A percentile compares a stretch with the other conserved stretches of the same genome.
phyloP scores from a whole-genome alignment of 2,329 filamentous ascomycete genomes.

The Knufia petricola region DNA sequence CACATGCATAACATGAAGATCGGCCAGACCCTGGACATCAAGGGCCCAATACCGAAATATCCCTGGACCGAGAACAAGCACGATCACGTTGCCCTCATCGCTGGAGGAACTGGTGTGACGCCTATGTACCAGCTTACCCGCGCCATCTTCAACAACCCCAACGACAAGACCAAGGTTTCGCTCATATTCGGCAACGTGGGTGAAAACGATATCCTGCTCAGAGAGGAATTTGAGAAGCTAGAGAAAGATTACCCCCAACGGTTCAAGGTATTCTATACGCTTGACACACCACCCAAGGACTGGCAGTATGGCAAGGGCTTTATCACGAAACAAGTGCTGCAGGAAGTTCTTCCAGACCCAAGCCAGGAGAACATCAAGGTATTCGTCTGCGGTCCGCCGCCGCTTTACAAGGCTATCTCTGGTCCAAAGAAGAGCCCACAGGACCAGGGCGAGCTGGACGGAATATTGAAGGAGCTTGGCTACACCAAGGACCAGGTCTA shows the following conservation, averaged over 20 bases:
- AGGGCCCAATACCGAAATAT: constrained; percentile 94
- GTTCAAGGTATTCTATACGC: constrained; percentile 88
- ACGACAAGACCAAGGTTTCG: constrained; percentile 95
- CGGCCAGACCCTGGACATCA: constrained; percentile 77
- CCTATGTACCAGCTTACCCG: constrained; percentile 95
- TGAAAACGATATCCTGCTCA: constrained; percentile 86
- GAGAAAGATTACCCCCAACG: constrained; percentile 94
- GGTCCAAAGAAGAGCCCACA: constrained; percentile 83
- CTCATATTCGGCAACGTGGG: constrained; percentile 84
- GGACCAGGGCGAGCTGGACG: constrained; percentile 85
- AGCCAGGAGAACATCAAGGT: constrained; percentile 89
- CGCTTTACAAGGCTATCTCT: constrained; percentile 85
- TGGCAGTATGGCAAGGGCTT: constrained; percentile 71
- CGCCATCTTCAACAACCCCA: constrained; percentile 88
- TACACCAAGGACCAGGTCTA: constrained; percentile 85
- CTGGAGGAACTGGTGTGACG: constrained; percentile 94
- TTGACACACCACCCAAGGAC: constrained; percentile 71
- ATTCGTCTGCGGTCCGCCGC: constrained; percentile 90
- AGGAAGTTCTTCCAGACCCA: constrained; percentile 88
- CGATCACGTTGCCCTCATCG: constrained; percentile 59
- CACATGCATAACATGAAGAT: constrained; percentile 76
- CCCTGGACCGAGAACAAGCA: constrained; percentile 86
- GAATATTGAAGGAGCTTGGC: constrained; percentile 72
- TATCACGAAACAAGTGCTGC: constrained; percentile 84
- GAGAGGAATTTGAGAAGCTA: constrained; percentile 70